Evolutionary conservation across 768 basidiomycete species (phyloP), one percentile per base, ranked within the genome.

Genomic region (Termitomyces sp.): DNA sequence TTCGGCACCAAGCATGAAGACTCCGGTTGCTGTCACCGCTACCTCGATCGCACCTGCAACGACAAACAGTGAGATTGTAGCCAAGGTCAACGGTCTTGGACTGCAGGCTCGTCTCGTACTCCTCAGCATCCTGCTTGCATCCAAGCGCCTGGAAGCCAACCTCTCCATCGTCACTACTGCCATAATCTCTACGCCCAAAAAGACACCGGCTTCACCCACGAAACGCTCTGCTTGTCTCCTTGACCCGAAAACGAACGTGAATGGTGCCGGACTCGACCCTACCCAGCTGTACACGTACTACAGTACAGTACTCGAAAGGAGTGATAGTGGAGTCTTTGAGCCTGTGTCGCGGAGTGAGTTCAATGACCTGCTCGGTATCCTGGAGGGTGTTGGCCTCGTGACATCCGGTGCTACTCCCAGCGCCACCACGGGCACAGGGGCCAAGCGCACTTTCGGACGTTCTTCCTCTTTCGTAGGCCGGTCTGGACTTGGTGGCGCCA

Each of bases 281-380:
- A 74, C 77, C 10, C 82, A 83, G 20, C 72, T 94, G 20, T 82
- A 91, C 57, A 65, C 78, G 0, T 90, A 85, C 68, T 92, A 93
- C 63, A 67, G 72, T 38, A 66, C 75, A 2, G 71, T 89, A 48
- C 79, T 94, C 9, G 74, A 75, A 16, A 80, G 87, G 35, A 74
- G 78, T 11, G 82, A 82, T 22, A 74, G 71, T 16, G 79, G 78
- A 16, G 67, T 82, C 5, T 86, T 90, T 60, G 72, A 79, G 3
- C 76, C 87, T 3, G 88, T 87, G 2, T 88, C 86, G 10, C 78
- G 88, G 9, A 88, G 82, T 66, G 90, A 92, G 63, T 92, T 94
- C 61, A 74, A 77, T 0, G 91, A 94, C 62, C 75, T 93, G 3
- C 65, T 88, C 0, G 79, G 82, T 26, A 73, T 92, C 49, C 72